These are phyloP conservation scores for Terfezia claveryi DNA, from an alignment of 495 filamentous ascomycete genomes.

Conservation along the genomic window DNA sequence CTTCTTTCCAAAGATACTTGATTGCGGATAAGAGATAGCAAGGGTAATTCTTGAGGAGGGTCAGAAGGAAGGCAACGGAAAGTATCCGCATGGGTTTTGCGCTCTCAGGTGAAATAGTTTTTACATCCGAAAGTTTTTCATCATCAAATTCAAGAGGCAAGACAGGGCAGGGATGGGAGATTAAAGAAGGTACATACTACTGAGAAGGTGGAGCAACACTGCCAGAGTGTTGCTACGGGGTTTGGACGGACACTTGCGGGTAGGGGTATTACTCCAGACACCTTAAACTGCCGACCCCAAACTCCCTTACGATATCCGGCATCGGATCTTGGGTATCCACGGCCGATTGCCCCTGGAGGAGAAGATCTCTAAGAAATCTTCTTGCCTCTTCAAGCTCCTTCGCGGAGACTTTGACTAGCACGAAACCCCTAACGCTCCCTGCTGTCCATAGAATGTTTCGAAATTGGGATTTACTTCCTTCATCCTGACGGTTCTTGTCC, in stretches of 20 bases:
- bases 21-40: no score
- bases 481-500: slow-evolving; percentile 25
- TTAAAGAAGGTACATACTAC: no score
- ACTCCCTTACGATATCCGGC: slow-evolving; percentile 25
- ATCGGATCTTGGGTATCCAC: slow-evolving; percentile 21
- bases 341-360: slow-evolving; percentile 27
- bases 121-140: slow-evolving; percentile 18
- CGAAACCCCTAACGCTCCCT: slow-evolving; percentile 57
- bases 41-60: background rate
- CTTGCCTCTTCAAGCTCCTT: slow-evolving; percentile 38
- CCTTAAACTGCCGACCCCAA: slow-evolving; percentile 41
- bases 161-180: no score
- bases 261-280: slow-evolving; percentile 22
- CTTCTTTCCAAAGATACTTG: no score
- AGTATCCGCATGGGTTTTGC: slow-evolving; percentile 14
- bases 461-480: slow-evolving; percentile 27
- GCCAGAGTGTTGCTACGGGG: no score
- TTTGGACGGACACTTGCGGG: no score
- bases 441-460: slow-evolving; percentile 65
- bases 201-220: no score
- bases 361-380: slow-evolving; percentile 35
- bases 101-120: slow-evolving; percentile 13
- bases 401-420: slow-evolving; percentile 69
- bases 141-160: slow-evolving; percentile 3
- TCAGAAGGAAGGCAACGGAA: slow-evolving; percentile 20